These are phyloP conservation scores for Cynanchum wilfordii DNA, from an alignment of 257 asterid genomes.

Conservation along the genomic window DNA sequence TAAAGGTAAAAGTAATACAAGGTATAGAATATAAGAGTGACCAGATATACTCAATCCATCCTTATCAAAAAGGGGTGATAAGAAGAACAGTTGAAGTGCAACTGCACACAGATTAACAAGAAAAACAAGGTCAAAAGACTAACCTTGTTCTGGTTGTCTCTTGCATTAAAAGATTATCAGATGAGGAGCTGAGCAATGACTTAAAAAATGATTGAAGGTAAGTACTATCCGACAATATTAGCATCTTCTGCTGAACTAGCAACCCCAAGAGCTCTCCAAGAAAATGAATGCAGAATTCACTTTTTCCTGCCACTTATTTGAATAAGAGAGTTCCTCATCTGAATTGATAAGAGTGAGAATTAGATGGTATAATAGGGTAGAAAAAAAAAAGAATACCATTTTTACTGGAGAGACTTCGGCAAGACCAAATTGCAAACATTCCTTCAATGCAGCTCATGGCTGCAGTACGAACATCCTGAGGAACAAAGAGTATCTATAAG, in stretches of 20 bases:
- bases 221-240: conserved; percentile 66
- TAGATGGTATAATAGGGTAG: neutral
- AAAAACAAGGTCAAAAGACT: neutral
- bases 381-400: conserved; percentile 36
- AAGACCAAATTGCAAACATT: conserved; percentile 42
- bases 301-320: conserved; percentile 45
- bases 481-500: conserved; percentile 10
- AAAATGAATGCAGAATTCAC: conserved; percentile 36
- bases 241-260: conserved; percentile 65
- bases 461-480: conserved; percentile 57
- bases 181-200: conserved; percentile 55
- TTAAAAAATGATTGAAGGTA: conserved; percentile 58
- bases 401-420: conserved; percentile 28
- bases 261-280: conserved; percentile 63
- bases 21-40: neutral
- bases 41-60: neutral
- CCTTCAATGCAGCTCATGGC: conserved; percentile 74
- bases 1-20: neutral
- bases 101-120: neutral
- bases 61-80: neutral
- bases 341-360: conserved; percentile 10
- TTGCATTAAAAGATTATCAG: conserved; percentile 56
- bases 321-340: conserved; percentile 17
- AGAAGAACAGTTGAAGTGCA: neutral
- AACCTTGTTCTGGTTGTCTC: conserved; percentile 58